Conservation (phyloP, 257 asterid genomes). For the Salvia splendens region DNA sequence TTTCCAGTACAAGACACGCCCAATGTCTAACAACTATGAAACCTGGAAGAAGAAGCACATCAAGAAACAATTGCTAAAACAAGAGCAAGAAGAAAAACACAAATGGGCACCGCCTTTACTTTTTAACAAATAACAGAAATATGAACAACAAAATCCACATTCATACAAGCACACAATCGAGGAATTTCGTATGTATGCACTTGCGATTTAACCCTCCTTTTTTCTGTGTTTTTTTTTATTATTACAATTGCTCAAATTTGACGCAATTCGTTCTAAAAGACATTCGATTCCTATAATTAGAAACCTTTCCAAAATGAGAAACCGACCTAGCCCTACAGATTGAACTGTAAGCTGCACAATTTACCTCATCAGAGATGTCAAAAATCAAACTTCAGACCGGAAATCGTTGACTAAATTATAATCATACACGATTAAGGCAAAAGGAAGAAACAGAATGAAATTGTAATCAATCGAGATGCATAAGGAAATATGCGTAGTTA, state of each 20-base stretch:
- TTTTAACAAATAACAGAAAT: not conserved
- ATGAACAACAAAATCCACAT: slow-evolving; percentile 6
- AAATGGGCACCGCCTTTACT: not conserved
- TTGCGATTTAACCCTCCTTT: not conserved
- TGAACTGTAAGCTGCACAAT: slow-evolving; percentile 13
- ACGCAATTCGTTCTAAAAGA: slow-evolving; percentile 14
- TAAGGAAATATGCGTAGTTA: slow-evolving; percentile 2
- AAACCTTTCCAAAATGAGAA: slow-evolving; percentile 29
- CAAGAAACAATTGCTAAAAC: slow-evolving; percentile 12
- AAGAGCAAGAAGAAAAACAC: not conserved
- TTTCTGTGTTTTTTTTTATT: not conserved
- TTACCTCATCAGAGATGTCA: slow-evolving; percentile 1
- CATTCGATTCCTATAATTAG: slow-evolving; percentile 11
- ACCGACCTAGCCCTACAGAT: slow-evolving; percentile 44
- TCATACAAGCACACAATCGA: not conserved
- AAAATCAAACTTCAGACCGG: slow-evolving; percentile 5
- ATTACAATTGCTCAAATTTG: not conserved
- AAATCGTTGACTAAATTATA: slow-evolving; percentile 15
- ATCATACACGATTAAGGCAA: slow-evolving; percentile 17
- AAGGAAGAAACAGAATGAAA: slow-evolving; percentile 14
- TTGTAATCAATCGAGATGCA: slow-evolving; percentile 22
- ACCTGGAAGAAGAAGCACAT: not conserved
- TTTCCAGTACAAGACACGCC: slow-evolving; percentile 23
- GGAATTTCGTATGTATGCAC: slow-evolving; percentile 16
- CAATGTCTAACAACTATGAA: slow-evolving; percentile 1